These are phyloP conservation scores for Fusarium nurragi DNA, from an alignment of 2,329 filamentous ascomycete genomes.

Conservation along the genomic window DNA sequence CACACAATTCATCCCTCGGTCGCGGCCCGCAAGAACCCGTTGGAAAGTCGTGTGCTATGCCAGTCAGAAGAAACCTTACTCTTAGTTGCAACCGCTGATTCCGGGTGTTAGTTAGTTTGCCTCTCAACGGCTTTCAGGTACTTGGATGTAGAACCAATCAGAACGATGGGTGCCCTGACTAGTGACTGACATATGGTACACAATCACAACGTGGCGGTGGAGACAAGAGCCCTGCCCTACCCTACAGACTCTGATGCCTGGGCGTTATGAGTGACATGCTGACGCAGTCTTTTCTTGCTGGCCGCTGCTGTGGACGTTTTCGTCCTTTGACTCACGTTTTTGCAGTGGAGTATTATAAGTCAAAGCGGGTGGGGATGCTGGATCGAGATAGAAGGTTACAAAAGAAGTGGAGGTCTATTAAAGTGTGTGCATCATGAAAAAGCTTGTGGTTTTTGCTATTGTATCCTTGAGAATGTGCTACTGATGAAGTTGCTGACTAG, in stretches of 20 bases:
- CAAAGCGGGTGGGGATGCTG: neutral
- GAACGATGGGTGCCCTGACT: slow-evolving; percentile 20
- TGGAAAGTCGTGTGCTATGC: slow-evolving; percentile 9
- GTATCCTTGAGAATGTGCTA: neutral
- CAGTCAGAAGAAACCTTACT: slow-evolving; percentile 14
- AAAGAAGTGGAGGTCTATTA: slow-evolving; percentile 9
- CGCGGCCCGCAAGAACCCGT: slow-evolving; percentile 12
- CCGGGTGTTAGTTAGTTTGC: slow-evolving; percentile 8
- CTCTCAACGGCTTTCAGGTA: slow-evolving; percentile 25
- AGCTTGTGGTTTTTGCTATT: neutral
- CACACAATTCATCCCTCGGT: slow-evolving; percentile 9
- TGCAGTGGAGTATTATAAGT: slow-evolving; percentile 9
- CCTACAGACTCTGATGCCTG: slow-evolving; percentile 16
- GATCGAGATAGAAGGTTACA: neutral
- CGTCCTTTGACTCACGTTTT: neutral
- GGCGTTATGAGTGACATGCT: slow-evolving; percentile 7
- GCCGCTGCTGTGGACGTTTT: slow-evolving; percentile 4
- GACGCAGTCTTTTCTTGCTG: slow-evolving; percentile 5
- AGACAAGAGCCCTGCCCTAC: slow-evolving; percentile 20
- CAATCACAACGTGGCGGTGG: slow-evolving; percentile 33
- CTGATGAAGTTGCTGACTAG: neutral
- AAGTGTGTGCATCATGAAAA: slow-evolving; percentile 30
- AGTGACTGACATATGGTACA: slow-evolving; percentile 33
- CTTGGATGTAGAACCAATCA: slow-evolving; percentile 26
- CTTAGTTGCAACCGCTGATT: neutral